Conservation (phyloP, 805 yeast species). For the Sugiyamaella qingdaonensis region DNA sequence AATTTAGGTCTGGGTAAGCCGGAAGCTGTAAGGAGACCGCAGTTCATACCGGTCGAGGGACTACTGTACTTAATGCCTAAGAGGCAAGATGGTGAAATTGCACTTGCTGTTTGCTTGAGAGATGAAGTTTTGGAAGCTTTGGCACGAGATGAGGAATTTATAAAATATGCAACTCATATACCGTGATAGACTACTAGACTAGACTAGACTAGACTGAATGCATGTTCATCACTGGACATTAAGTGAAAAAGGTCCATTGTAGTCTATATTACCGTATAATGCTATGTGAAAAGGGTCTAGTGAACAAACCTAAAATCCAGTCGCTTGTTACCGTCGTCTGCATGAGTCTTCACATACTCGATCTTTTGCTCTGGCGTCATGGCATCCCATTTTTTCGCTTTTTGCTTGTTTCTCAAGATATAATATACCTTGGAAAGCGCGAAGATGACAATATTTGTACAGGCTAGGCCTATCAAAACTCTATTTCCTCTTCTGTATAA, state of each 20-base stretch:
- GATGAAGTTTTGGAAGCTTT: slow-evolving; percentile 12
- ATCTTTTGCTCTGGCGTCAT: slow-evolving; percentile 47
- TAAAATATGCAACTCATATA: slow-evolving; percentile 9
- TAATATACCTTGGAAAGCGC: slow-evolving; percentile 35
- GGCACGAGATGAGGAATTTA: slow-evolving; percentile 5
- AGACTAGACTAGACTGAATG: too few relatives aligned
- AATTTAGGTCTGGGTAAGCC: slow-evolving; percentile 17
- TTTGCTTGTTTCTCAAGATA: slow-evolving; percentile 25
- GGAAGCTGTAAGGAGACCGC: slow-evolving; percentile 13
- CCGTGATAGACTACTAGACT: too few relatives aligned
- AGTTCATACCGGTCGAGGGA: slow-evolving; percentile 16
- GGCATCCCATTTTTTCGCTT: slow-evolving; percentile 47
- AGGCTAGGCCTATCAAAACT: slow-evolving; percentile 23
- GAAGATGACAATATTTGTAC: slow-evolving; percentile 47
- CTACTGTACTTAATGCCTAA: slow-evolving; percentile 18
- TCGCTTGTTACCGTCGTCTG: slow-evolving; percentile 54
- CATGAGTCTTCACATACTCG: slow-evolving; percentile 42
- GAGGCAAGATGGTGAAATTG: slow-evolving; percentile 14
- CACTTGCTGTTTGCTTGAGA: slow-evolving; percentile 8
- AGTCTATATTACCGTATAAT: too few relatives aligned
- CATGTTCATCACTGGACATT: too few relatives aligned
- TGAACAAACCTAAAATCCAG: slow-evolving; percentile 46
- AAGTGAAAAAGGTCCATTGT: too few relatives aligned
- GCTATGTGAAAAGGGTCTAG: slow-evolving; percentile 9
- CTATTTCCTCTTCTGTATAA: slow-evolving; percentile 54